Conservation (phyloP, 257 asterid genomes). For the Verbascum thapsus region DNA sequence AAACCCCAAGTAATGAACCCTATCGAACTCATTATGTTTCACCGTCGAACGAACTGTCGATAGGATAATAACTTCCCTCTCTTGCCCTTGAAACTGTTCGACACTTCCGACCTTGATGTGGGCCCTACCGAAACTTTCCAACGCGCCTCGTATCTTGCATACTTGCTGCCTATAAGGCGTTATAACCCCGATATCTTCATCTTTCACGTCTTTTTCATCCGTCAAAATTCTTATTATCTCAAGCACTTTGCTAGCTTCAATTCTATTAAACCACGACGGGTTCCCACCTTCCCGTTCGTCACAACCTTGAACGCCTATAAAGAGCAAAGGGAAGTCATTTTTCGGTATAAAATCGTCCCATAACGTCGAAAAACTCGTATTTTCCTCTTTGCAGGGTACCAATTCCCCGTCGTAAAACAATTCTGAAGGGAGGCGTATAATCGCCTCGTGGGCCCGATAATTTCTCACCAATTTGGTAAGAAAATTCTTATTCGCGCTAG, state of each 20-base stretch:
- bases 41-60: slow-evolving; percentile 95
- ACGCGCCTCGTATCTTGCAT: slow-evolving; percentile 64
- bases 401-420: slow-evolving; percentile 71
- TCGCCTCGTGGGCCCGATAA: slow-evolving; percentile 77
- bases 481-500: slow-evolving; percentile 41
- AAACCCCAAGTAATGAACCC: slow-evolving; percentile 75
- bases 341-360: slow-evolving; percentile 63
- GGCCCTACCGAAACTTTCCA: slow-evolving; percentile 46
- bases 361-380: slow-evolving; percentile 20
- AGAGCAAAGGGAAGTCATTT: slow-evolving; percentile 74
- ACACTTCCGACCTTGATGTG: slow-evolving; percentile 83
- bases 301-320: slow-evolving; percentile 83
- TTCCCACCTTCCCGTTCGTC: slow-evolving; percentile 95
- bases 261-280: slow-evolving; percentile 96
- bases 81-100: slow-evolving; percentile 98
- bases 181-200: slow-evolving; percentile 83
- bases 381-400: slow-evolving; percentile 63
- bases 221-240: slow-evolving; percentile 54
- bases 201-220: slow-evolving; percentile 50
- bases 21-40: slow-evolving; percentile 81
- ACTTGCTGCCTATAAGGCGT: slow-evolving; percentile 95
- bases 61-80: slow-evolving; percentile 70
- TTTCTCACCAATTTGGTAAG: slow-evolving; percentile 68
- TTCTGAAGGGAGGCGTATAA: slow-evolving; percentile 73
- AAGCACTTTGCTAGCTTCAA: slow-evolving; percentile 87